These are phyloP conservation scores for Schrenkiella parvula DNA, from an alignment of 345 rosid species.

Conservation along the genomic window DNA sequence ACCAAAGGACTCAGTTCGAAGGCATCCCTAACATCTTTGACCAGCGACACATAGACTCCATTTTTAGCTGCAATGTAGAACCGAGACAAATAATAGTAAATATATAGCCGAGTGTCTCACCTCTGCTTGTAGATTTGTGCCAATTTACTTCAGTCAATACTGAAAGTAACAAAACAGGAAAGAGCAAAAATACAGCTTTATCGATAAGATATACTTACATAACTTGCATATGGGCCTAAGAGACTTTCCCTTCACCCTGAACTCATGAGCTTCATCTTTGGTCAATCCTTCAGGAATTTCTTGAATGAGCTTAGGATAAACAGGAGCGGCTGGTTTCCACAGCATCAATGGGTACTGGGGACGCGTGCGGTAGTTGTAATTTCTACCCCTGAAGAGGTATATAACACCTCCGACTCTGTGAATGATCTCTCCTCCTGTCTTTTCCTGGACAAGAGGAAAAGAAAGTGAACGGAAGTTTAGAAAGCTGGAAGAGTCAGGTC, in stretches of 20 bases:
- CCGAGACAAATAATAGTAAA: neutral
- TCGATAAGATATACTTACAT: conserved; percentile 38
- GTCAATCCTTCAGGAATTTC: conserved; percentile 88
- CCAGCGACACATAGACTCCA: conserved; percentile 72
- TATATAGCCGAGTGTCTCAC: neutral
- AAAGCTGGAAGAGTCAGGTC: neutral
- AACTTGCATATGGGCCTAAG: conserved; percentile 82
- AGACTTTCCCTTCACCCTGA: conserved; percentile 63
- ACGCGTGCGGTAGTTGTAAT: conserved; percentile 75
- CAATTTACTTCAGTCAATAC: neutral
- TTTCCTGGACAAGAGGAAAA: conserved; percentile 43
- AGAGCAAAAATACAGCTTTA: neutral
- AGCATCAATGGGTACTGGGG: conserved; percentile 83
- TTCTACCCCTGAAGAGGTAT: conserved; percentile 87
- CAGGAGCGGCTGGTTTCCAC: conserved; percentile 98
- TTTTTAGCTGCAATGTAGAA: conserved; percentile 62
- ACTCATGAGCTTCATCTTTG: conserved; percentile 57
- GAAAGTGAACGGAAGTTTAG: neutral
- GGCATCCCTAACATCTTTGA: conserved; percentile 77
- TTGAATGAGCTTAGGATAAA: conserved; percentile 90
- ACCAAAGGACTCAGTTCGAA: conserved; percentile 83
- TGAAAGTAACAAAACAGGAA: neutral
- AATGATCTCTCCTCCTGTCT: conserved; percentile 79
- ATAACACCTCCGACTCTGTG: conserved; percentile 73
- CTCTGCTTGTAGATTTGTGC: neutral